Percentiles rank a stretch among this genome's conserved stretches.
Evolutionary conservation across 2,329 filamentous ascomycete species (phyloP).

Genomic region (Alternaria sp.): DNA sequence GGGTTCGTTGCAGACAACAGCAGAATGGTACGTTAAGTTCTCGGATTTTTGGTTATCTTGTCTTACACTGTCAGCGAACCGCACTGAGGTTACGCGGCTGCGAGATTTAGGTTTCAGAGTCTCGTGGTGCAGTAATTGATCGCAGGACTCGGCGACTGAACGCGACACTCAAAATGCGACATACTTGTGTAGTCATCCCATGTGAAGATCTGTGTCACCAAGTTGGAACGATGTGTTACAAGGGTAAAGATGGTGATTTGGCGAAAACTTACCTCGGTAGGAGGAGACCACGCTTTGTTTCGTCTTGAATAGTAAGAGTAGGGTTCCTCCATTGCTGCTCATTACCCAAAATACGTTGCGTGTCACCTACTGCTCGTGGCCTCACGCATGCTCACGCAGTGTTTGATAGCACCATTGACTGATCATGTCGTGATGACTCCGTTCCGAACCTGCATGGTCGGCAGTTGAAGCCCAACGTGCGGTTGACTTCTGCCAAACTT

Average conservation of each 20-base stretch:
- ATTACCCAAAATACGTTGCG: neutral
- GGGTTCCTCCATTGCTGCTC: neutral
- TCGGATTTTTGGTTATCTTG: neutral
- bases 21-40: neutral
- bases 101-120: neutral
- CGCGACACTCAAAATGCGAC: neutral
- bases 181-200: neutral
- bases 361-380: neutral
- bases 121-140: neutral
- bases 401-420: neutral
- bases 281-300: neutral
- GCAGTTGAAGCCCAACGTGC: neutral
- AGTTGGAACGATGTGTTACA: neutral
- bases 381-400: neutral
- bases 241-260: neutral
- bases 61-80: neutral
- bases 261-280: neutral
- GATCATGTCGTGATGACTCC: neutral
- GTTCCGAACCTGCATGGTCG: neutral
- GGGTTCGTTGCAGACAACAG: neutral
- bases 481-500: neutral
- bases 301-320: neutral
- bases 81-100: neutral
- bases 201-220: neutral
- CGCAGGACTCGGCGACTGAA: neutral